A percentile compares a stretch with the other conserved stretches of the same genome.
Conservation (phyloP, 2,329 filamentous ascomycete genomes). For the Amauroascus verrucosus region DNA sequence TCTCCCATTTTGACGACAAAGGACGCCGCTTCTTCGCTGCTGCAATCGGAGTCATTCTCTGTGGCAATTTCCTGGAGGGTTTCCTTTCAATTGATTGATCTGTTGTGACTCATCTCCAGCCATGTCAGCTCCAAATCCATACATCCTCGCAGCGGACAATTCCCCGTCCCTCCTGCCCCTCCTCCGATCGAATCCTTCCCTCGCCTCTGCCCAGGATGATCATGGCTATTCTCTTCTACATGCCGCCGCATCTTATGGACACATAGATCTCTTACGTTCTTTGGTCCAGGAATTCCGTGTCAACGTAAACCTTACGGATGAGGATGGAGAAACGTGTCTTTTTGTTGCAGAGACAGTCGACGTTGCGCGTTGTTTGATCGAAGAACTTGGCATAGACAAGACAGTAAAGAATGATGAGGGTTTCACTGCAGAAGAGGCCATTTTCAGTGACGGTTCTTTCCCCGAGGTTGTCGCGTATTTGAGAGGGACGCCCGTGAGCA, state of each 20-base stretch:
- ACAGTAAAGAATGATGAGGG: slow-evolving; percentile 60
- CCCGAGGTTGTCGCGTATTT: slow-evolving; percentile 67
- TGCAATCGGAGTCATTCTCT: neutral
- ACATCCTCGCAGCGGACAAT: slow-evolving; percentile 72
- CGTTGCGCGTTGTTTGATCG: slow-evolving; percentile 67
- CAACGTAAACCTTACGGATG: slow-evolving; percentile 70
- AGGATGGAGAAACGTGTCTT: slow-evolving; percentile 87
- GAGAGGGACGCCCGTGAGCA: slow-evolving; percentile 27
- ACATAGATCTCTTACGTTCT: slow-evolving; percentile 64
- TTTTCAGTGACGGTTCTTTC: slow-evolving; percentile 67
- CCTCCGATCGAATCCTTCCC: slow-evolving; percentile 60
- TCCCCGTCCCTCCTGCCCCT: slow-evolving; percentile 62
- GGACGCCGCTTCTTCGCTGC: too few species aligned
- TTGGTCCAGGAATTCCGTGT: slow-evolving; percentile 69
- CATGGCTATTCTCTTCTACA: slow-evolving; percentile 93
- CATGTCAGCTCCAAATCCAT: slow-evolving; percentile 48
- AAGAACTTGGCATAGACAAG: slow-evolving; percentile 66
- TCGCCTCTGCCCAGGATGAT: slow-evolving; percentile 72
- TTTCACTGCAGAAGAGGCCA: slow-evolving; percentile 68
- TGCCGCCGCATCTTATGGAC: slow-evolving; percentile 85
- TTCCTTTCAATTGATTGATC: too few species aligned
- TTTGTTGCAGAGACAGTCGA: slow-evolving; percentile 80
- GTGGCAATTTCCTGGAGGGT: neutral
- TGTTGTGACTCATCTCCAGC: too few species aligned
- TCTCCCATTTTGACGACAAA: neutral